Percentiles rank a stretch among this genome's conserved stretches.
Conservation (phyloP, 2,329 filamentous ascomycete genomes). For the Diaporthe ampelina region DNA sequence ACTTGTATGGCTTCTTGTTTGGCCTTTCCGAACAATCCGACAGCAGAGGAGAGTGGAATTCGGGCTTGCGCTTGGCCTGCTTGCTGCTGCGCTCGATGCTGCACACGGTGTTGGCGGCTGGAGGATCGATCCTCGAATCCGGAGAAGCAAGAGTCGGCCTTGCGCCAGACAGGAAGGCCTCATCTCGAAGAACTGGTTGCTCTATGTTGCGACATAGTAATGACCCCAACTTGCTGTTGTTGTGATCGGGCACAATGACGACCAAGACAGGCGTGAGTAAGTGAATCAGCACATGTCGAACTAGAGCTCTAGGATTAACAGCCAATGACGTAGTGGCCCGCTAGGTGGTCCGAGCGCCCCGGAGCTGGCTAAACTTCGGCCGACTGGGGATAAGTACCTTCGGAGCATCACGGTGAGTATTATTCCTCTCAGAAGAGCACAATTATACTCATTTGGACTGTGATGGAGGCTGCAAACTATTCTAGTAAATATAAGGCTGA, state of each 20-base stretch:
- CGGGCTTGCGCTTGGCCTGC: neutral
- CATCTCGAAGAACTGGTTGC: slow-evolving; percentile 31
- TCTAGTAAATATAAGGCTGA: too few relatives aligned
- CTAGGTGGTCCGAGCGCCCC: slow-evolving; percentile 20
- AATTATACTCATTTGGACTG: neutral
- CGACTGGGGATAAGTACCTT: slow-evolving; percentile 4
- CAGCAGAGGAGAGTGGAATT: slow-evolving; percentile 6
- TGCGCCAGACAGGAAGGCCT: slow-evolving; percentile 34
- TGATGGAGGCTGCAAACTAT: neutral
- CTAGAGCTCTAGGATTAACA: slow-evolving; percentile 14
- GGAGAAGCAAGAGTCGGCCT: slow-evolving; percentile 36
- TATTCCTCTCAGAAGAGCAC: neutral
- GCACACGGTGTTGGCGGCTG: slow-evolving; percentile 16
- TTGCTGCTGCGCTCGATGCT: neutral
- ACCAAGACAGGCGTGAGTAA: neutral
- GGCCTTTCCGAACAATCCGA: slow-evolving; percentile 21
- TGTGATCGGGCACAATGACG: neutral
- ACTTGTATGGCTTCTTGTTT: slow-evolving; percentile 9
- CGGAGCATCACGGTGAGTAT: neutral
- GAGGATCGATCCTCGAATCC: slow-evolving; percentile 27
- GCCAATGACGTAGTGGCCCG: slow-evolving; percentile 36
- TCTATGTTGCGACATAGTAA: slow-evolving; percentile 33
- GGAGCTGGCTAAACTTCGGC: slow-evolving; percentile 35
- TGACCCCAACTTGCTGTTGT: neutral
- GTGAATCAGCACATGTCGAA: slow-evolving; percentile 17